Base-by-base conservation (phyloP, 2,329 filamentous ascomycete genomes). In the Diaporthe citriasiana region DNA sequence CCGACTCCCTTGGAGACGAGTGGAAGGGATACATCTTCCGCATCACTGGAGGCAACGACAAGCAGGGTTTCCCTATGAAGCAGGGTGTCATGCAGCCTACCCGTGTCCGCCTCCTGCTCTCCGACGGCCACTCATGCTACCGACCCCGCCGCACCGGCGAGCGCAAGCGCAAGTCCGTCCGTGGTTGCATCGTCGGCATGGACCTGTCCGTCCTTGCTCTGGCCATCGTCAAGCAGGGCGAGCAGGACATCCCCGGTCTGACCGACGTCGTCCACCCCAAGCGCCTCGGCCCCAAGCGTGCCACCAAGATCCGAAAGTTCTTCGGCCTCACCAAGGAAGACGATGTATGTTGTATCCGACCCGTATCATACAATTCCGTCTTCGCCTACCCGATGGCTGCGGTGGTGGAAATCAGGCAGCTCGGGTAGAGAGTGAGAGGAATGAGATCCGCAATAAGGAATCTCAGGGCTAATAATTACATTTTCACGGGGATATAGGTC, bases 41-140 rank as follows among this genome's bases (percentile, higher is more conserved):
- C 86, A 98, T 99, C 90, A 99, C 97, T 83, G 97, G 97, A 85
- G 97, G 97, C 86, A 99, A 99, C 94, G 97, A 99, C 94, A 99
- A 99, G 95, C 97, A 99, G 92, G 97, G 97, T 90, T 99, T 99
- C 93, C 97, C 97, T 82, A 99, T 99, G 97, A 99, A 99, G 95
- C 97, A 99, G 93, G 97, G 97, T 91, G 94, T 97, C 87, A 96
- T 99, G 92, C 94, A 97, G 88, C 95, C 97, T 83, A 97, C 94
- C 87, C 97, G 97, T 97, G 97, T 98, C 89, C 93, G 94, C 82
- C 95, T 99, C 81, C 94, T 99, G 83, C 95, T 99, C 85, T 85
- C 93, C 85, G 95, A 97, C 73, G 97, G 97, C 87, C 97, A 98
- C 94, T 97, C 95, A 82, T 99, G 97, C 94, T 99, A 98, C 93